Conservation (phyloP, 805 yeast species). For the Starmerella sp. region DNA sequence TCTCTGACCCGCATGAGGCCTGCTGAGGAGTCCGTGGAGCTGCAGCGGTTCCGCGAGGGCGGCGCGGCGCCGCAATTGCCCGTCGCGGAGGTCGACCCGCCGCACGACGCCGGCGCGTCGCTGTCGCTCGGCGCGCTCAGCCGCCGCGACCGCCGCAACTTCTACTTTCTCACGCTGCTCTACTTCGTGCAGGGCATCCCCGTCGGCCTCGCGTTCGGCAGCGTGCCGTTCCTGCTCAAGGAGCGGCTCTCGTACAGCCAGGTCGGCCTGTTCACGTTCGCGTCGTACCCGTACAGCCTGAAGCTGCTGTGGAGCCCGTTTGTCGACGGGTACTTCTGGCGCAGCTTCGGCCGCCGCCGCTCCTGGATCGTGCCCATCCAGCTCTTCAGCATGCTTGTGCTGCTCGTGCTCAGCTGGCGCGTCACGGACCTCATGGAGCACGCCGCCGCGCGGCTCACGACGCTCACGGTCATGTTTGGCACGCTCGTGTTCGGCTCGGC, state of each 20-base stretch:
- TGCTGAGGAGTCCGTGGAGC: neutral
- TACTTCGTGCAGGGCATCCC: constrained; percentile 94
- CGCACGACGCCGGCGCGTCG: constrained; percentile 1
- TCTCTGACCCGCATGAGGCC: neutral
- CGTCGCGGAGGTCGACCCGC: constrained; percentile 4
- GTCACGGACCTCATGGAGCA: constrained; percentile 41
- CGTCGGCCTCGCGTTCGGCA: constrained; percentile 89
- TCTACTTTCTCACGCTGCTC: constrained; percentile 56
- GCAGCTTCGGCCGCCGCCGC: constrained; percentile 64
- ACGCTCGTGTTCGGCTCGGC: constrained; percentile 78
- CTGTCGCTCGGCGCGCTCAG: constrained; percentile 26
- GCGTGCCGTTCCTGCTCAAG: constrained; percentile 81
- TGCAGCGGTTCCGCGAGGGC: constrained; percentile 9
- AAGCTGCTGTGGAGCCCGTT: constrained; percentile 93
- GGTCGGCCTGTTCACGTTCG: constrained; percentile 80
- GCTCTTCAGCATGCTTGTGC: constrained; percentile 56
- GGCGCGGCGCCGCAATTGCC: constrained; percentile 10
- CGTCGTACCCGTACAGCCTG: constrained; percentile 88
- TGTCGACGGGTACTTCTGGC: constrained; percentile 73
- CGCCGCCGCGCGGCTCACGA: constrained; percentile 39
- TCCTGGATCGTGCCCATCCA: constrained; percentile 96
- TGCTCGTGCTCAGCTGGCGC: constrained; percentile 51
- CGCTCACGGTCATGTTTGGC: constrained; percentile 63
- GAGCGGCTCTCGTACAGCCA: constrained; percentile 74
- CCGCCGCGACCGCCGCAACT: constrained; percentile 56